phyloP scores from a whole-genome alignment of 805 yeast species.

The Candida koratica region DNA sequence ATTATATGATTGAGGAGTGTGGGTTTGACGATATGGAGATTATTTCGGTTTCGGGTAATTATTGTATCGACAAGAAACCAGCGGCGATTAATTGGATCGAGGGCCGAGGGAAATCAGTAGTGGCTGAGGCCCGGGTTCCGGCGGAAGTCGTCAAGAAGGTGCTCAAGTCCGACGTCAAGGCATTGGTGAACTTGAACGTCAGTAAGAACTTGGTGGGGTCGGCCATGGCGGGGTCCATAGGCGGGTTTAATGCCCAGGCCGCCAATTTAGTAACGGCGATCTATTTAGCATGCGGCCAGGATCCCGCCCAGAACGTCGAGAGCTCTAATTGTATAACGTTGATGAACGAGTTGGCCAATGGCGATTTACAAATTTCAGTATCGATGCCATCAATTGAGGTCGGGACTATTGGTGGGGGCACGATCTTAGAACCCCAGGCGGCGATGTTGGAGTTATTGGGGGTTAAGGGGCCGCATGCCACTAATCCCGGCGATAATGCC shows the following conservation, averaged over 20 bases:
- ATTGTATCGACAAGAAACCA: constrained; percentile 95
- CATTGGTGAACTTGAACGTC: constrained; percentile 84
- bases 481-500: constrained; percentile 91
- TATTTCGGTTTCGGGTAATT: constrained; percentile 92
- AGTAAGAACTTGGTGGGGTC: constrained; percentile 91
- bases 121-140: constrained; percentile 92
- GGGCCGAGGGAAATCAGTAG: constrained; percentile 97
- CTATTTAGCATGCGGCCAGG: constrained; percentile 94
- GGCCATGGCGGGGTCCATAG: constrained; percentile 97
- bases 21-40: constrained; percentile 95
- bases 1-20: constrained; percentile 77
- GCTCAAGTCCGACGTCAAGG: constrained; percentile 86
- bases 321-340: constrained; percentile 95
- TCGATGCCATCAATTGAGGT: constrained; percentile 99
- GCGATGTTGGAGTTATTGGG: constrained; percentile 94
- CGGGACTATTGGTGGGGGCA: constrained; percentile 99
- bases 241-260: constrained; percentile 98
- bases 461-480: constrained; percentile 92
- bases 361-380: constrained; percentile 87
- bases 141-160: constrained; percentile 74
- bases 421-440: constrained; percentile 93
- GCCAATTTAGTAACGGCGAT: constrained; percentile 95
- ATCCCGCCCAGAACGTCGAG: constrained; percentile 99
- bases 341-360: constrained; percentile 58
- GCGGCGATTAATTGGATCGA: constrained; percentile 99